These are phyloP conservation scores for Wickerhamiella parazyma DNA, from an alignment of 805 yeast genomes.

Conservation along the genomic window DNA sequence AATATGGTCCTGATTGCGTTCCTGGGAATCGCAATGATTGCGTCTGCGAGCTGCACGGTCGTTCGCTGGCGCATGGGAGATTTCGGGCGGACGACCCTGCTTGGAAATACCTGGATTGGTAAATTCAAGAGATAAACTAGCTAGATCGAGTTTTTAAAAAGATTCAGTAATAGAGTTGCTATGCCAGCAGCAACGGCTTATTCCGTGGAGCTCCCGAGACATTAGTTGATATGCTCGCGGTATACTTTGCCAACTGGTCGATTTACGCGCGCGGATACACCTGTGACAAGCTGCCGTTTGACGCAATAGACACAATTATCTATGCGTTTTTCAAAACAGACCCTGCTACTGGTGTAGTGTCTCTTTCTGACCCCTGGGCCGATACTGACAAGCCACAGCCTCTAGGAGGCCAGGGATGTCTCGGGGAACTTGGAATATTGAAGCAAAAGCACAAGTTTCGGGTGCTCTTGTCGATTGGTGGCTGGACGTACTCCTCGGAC, in stretches of 20 bases:
- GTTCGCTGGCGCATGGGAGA: conserved; percentile 28
- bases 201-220: no score
- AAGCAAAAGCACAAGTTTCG: conserved; percentile 36
- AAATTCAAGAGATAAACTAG: background rate
- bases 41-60: conserved; percentile 29
- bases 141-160: no score
- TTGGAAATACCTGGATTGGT: conserved; percentile 15
- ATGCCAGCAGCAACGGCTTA: no score
- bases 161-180: no score
- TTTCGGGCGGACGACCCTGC: conserved; percentile 14
- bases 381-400: conserved; percentile 32
- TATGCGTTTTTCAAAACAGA: conserved; percentile 65
- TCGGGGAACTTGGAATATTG: conserved; percentile 37
- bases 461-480: conserved; percentile 70
- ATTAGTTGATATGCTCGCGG: conserved; percentile 13
- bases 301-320: conserved; percentile 48
- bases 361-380: conserved; percentile 50
- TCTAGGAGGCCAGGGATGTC: conserved; percentile 31
- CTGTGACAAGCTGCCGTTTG: conserved; percentile 49
- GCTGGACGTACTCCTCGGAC: conserved; percentile 43
- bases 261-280: conserved; percentile 46
- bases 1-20: conserved; percentile 76
- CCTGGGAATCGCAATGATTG: conserved; percentile 59
- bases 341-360: conserved; percentile 37
- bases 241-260: conserved; percentile 39